Percentiles rank a stretch among this genome's conserved stretches.
These are phyloP conservation scores for Sphagnum contortum DNA, from an alignment of 225 moss, liverwort and hornwort genomes.

Conservation along the genomic window DNA sequence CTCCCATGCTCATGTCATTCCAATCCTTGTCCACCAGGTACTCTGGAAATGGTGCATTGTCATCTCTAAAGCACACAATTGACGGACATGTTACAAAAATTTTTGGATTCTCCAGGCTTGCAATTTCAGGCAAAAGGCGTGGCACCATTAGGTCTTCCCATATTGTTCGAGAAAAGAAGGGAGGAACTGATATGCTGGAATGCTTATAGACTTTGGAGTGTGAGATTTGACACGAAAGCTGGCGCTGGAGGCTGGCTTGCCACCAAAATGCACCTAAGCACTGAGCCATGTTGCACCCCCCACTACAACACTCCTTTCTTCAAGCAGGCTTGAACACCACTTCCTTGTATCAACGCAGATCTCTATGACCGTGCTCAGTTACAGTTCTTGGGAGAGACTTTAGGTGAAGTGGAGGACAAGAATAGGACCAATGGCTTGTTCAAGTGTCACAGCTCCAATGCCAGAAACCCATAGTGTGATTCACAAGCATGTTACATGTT, in stretches of 20 bases:
- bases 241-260: slow-evolving; percentile 53
- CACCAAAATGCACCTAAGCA: slow-evolving; percentile 60
- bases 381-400: no score
- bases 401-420: no score
- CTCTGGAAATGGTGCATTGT: slow-evolving; percentile 68
- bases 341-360: no score
- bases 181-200: slow-evolving; percentile 33
- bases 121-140: slow-evolving; percentile 16
- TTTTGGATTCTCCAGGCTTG: slow-evolving; percentile 17
- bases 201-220: slow-evolving; percentile 31
- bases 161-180: slow-evolving; percentile 39
- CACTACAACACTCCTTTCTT: not conserved
- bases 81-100: slow-evolving; percentile 24
- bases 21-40: slow-evolving; percentile 58
- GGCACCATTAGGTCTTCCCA: slow-evolving; percentile 49
- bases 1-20: slow-evolving; percentile 56
- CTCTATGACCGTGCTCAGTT: no score
- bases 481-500: no score
- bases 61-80: slow-evolving; percentile 69
- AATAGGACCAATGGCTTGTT: no score
- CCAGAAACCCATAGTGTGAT: no score
- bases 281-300: slow-evolving; percentile 38
- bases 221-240: slow-evolving; percentile 32
- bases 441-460: no score
- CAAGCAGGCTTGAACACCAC: no score